phyloP scores from a whole-genome alignment of 257 asterid genomes.

The Petunia secreta region DNA sequence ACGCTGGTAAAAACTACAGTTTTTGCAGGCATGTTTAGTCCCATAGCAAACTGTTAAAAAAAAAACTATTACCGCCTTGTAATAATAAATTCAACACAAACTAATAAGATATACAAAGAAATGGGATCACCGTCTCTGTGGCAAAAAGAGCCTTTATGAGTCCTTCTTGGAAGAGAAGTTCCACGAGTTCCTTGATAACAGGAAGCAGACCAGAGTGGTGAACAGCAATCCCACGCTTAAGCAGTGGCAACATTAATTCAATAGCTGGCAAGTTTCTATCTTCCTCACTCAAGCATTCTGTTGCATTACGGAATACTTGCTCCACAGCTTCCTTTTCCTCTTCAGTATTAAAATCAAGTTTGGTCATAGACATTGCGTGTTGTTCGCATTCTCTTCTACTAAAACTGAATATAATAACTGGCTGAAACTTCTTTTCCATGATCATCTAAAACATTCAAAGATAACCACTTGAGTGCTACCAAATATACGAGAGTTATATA shows the following conservation, averaged over 20 bases:
- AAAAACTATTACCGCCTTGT: neutral
- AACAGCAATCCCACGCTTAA: slow-evolving; percentile 95
- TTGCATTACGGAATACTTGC: slow-evolving; percentile 81
- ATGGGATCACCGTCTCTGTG: slow-evolving; percentile 80
- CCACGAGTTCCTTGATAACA: slow-evolving; percentile 92
- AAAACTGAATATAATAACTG: slow-evolving; percentile 94
- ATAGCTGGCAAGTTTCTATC: slow-evolving; percentile 92
- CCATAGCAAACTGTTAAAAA: slow-evolving; percentile 83
- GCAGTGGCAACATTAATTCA: slow-evolving; percentile 92
- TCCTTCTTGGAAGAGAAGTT: slow-evolving; percentile 98
- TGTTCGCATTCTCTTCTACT: slow-evolving; percentile 98
- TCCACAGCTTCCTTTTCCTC: slow-evolving; percentile 91
- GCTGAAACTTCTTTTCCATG: slow-evolving; percentile 94
- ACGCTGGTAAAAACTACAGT: slow-evolving; percentile 94
- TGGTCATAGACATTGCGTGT: slow-evolving; percentile 98
- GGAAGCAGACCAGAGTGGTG: slow-evolving; percentile 99
- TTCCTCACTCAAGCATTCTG: slow-evolving; percentile 84
- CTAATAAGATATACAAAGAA: slow-evolving; percentile 19
- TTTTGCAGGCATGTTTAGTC: slow-evolving; percentile 99
- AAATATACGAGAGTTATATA: too few species aligned
- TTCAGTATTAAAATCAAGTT: slow-evolving; percentile 84
- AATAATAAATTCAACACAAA: slow-evolving; percentile 17
- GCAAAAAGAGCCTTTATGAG: slow-evolving; percentile 97
- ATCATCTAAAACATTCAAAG: slow-evolving; percentile 71
- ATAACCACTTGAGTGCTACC: neutral